A percentile compares a stretch with the other conserved stretches of the same genome.
Conservation (phyloP, 305 asterid genomes). For the Stenogyne calaminthoides region DNA sequence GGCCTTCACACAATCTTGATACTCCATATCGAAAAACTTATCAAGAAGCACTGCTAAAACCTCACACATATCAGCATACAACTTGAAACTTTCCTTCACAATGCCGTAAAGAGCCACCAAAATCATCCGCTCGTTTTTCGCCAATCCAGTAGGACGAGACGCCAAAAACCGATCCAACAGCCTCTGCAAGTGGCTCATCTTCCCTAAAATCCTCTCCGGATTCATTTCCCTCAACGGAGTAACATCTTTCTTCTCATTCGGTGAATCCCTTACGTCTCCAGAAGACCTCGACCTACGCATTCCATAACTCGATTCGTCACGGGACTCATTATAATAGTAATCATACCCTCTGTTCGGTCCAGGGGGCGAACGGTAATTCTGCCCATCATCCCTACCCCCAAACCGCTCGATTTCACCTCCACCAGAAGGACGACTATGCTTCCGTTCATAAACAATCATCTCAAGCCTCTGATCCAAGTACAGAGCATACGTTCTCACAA, state of each 20-base stretch:
- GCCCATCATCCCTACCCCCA: constrained; percentile 64
- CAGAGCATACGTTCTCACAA: constrained; percentile 78
- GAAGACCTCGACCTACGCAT: constrained; percentile 81
- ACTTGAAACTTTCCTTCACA: constrained; percentile 80
- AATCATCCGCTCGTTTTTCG: constrained; percentile 84
- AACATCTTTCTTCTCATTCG: constrained; percentile 55
- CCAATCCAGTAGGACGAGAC: constrained; percentile 79
- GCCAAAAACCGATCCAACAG: constrained; percentile 81
- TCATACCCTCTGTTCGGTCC: constrained; percentile 56
- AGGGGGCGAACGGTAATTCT: constrained; percentile 64
- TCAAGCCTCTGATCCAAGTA: constrained; percentile 94
- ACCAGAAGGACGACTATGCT: constrained; percentile 38
- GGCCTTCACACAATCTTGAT: constrained; percentile 84
- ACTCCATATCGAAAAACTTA: constrained; percentile 89
- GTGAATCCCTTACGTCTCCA: constrained; percentile 68
- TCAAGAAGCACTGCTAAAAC: constrained; percentile 83
- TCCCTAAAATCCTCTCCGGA: constrained; percentile 72
- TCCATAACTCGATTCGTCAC: constrained; percentile 54
- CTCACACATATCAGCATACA: constrained; percentile 89
- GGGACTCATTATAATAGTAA: constrained; percentile 56
- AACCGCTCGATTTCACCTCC: constrained; percentile 47
- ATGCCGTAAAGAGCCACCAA: constrained; percentile 75
- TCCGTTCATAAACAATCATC: constrained; percentile 64
- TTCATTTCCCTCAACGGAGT: constrained; percentile 90
- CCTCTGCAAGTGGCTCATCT: constrained; percentile 93